These are phyloP conservation scores for Candida patagonica DNA, from an alignment of 805 yeast genomes.

Conservation along the genomic window DNA sequence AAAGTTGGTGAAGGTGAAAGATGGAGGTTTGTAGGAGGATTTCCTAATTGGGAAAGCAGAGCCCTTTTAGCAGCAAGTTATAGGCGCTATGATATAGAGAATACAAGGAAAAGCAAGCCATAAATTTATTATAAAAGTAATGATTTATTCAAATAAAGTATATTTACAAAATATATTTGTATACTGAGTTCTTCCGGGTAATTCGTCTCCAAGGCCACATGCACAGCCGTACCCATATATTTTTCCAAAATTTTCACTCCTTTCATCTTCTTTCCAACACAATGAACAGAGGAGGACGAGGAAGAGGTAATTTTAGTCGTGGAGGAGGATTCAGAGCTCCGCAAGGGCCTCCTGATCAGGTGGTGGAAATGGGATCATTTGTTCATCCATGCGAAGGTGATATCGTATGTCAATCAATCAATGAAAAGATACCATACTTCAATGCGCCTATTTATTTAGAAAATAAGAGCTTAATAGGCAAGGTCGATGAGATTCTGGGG, in stretches of 20 bases:
- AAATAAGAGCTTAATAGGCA: slow-evolving; percentile 92
- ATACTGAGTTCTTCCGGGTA: too few species aligned
- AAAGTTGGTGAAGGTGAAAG: too few species aligned
- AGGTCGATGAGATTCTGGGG: slow-evolving; percentile 96
- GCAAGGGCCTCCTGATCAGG: slow-evolving; percentile 95
- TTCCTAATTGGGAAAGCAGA: too few species aligned
- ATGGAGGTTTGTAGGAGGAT: too few species aligned
- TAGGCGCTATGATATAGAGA: too few species aligned
- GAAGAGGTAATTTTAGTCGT: slow-evolving; percentile 42
- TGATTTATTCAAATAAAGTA: too few species aligned
- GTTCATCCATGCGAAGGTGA: slow-evolving; percentile 94
- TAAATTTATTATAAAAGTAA: too few species aligned
- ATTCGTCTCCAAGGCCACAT: too few species aligned
- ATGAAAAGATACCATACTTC: slow-evolving; percentile 92
- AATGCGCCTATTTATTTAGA: slow-evolving; percentile 97
- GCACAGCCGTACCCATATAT: too few species aligned
- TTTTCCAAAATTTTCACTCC: background rate
- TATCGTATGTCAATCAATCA: slow-evolving; percentile 90
- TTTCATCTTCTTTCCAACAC: background rate
- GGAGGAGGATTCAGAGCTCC: slow-evolving; percentile 61
- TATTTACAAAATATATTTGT: too few species aligned
- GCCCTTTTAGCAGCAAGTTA: too few species aligned
- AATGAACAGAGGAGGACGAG: slow-evolving; percentile 68
- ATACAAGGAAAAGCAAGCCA: too few species aligned
- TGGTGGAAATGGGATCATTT: slow-evolving; percentile 91